Conservation (phyloP, 1,284 basidiomycete genomes). For the Pseudozyma sp. region DNA sequence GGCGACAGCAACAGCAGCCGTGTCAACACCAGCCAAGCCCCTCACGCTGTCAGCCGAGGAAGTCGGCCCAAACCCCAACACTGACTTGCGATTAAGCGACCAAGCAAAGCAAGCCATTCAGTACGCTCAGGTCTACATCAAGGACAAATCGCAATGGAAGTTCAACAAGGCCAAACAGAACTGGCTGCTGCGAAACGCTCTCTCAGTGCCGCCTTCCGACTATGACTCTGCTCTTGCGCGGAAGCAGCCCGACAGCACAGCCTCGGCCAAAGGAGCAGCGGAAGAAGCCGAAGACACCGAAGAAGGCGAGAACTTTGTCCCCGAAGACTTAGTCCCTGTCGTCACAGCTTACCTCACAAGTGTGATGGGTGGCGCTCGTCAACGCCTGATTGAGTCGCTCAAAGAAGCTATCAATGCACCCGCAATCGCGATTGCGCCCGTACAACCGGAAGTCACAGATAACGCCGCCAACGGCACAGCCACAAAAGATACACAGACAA, state of each 20-base stretch:
- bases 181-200: slow-evolving; percentile 50
- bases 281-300: slow-evolving; percentile 30
- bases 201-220: slow-evolving; percentile 41
- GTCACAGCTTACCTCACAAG: slow-evolving; percentile 48
- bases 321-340: slow-evolving; percentile 39
- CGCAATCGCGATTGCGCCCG: slow-evolving; percentile 4
- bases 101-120: slow-evolving; percentile 50
- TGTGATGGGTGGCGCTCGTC: slow-evolving; percentile 46
- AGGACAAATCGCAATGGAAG: slow-evolving; percentile 47
- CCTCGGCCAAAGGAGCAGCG: slow-evolving; percentile 8
- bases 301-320: slow-evolving; percentile 47
- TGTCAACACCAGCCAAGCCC: slow-evolving; percentile 9
- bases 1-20: neutral
- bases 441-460: slow-evolving; percentile 13
- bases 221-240: slow-evolving; percentile 37
- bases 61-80: slow-evolving; percentile 41
- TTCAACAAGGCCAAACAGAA: slow-evolving; percentile 57
- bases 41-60: slow-evolving; percentile 9
- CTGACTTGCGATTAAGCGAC: slow-evolving; percentile 41
- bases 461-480: slow-evolving; percentile 2
- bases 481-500: slow-evolving; percentile 7
- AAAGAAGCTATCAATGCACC: slow-evolving; percentile 42
- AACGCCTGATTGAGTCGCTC: slow-evolving; percentile 41
- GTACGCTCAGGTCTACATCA: slow-evolving; percentile 43
- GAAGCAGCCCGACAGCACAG: slow-evolving; percentile 14